phyloP scores from a whole-genome alignment of 148 eudicot genomes.

The Oxyria digyna region DNA sequence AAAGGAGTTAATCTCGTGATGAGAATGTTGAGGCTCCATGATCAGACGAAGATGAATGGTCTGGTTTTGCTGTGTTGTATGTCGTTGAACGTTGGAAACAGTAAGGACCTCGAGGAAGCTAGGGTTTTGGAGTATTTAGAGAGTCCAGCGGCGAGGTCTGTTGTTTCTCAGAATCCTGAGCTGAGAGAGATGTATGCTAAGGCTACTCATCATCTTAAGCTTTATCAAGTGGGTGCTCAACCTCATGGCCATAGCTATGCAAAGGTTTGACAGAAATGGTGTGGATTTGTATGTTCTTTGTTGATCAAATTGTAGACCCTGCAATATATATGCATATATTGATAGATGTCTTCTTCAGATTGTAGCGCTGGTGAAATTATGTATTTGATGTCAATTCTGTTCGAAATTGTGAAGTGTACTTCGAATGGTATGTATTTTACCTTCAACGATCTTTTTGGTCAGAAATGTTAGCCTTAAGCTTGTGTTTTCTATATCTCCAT shows the following conservation, averaged over 20 bases:
- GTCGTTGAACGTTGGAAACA: constrained; percentile 50
- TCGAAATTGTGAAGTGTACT: background rate
- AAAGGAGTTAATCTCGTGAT: constrained; percentile 50
- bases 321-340: background rate
- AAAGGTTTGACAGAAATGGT: constrained; percentile 16
- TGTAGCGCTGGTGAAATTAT: background rate
- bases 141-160: constrained; percentile 31
- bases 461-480: too few species aligned
- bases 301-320: background rate
- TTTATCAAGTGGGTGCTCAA: constrained; percentile 50
- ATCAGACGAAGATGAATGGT: constrained; percentile 29
- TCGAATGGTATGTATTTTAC: background rate
- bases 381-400: background rate
- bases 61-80: constrained; percentile 55
- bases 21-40: constrained; percentile 34
- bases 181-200: constrained; percentile 32
- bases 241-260: constrained; percentile 29
- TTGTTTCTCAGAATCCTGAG: constrained; percentile 42
- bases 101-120: constrained; percentile 55
- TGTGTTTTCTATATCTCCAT: too few species aligned
- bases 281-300: background rate
- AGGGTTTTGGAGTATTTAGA: constrained; percentile 47
- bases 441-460: background rate
- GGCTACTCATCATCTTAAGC: constrained; percentile 50
- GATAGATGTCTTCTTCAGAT: background rate